phyloP scores from a whole-genome alignment of 495 filamentous ascomycete genomes.

The Penicillium bovifimosum region DNA sequence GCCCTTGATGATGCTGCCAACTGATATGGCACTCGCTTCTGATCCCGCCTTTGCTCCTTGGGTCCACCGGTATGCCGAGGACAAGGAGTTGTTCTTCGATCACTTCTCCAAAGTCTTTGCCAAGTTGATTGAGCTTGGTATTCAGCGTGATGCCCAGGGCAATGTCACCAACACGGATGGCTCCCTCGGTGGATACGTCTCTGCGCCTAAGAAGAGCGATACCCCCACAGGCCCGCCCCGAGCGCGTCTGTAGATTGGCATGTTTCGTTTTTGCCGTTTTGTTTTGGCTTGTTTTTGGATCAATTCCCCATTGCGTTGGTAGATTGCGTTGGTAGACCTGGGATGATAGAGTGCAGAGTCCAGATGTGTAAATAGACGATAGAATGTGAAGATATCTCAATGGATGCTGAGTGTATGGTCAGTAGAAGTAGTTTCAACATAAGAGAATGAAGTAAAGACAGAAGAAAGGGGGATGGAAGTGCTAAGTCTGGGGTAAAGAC shows the following conservation, averaged over 20 bases:
- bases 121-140: slow-evolving; percentile 58
- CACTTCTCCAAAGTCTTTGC: slow-evolving; percentile 55
- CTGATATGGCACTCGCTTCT: slow-evolving; percentile 37
- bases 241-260: slow-evolving; percentile 26
- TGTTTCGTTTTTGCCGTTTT: not conserved
- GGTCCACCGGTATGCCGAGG: slow-evolving; percentile 54
- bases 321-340: slow-evolving; percentile 24
- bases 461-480: not conserved
- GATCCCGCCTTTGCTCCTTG: slow-evolving; percentile 41
- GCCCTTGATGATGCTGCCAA: slow-evolving; percentile 52
- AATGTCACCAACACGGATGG: slow-evolving; percentile 49
- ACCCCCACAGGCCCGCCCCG: slow-evolving; percentile 35
- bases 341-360: not conserved
- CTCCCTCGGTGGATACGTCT: slow-evolving; percentile 47
- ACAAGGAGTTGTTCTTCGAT: slow-evolving; percentile 57
- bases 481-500: slow-evolving; percentile 17
- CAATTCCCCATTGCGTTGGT: slow-evolving; percentile 22
- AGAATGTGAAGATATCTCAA: slow-evolving; percentile 8
- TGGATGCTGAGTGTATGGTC: no score
- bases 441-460: not conserved
- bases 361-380: slow-evolving; percentile 27
- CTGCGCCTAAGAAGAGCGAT: slow-evolving; percentile 55
- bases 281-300: slow-evolving; percentile 13
- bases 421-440: no score
- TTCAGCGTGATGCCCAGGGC: slow-evolving; percentile 47